phyloP scores from a whole-genome alignment of 139 green algal species.

The Volvox reticuliferus region DNA sequence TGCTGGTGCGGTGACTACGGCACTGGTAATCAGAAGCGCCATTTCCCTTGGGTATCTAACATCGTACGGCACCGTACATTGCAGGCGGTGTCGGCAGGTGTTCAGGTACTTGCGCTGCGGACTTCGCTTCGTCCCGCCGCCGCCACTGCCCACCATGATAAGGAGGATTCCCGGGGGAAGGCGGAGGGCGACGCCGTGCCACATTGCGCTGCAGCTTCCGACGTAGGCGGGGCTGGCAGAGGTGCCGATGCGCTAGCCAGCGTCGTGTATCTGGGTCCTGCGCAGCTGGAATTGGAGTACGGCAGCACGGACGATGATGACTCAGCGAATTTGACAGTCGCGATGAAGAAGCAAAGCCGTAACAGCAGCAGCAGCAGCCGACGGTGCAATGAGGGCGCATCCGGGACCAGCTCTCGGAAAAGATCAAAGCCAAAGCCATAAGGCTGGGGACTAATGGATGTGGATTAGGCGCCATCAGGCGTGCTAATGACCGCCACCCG shows the following conservation, averaged over 20 bases:
- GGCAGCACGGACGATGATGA: neutral
- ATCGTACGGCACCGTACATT: too few relatives aligned
- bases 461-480: too few relatives aligned
- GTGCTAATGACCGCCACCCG: too few relatives aligned
- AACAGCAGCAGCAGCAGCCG: too few relatives aligned
- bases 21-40: too few relatives aligned
- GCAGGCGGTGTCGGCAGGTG: conserved; percentile 54
- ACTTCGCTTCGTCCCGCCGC: conserved; percentile 9
- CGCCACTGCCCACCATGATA: neutral
- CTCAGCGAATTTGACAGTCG: neutral
- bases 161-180: neutral
- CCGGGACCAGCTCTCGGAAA: too few relatives aligned
- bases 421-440: too few relatives aligned
- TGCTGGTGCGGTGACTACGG: too few relatives aligned
- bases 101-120: conserved; percentile 59
- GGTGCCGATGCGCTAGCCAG: neutral
- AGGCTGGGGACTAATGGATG: too few relatives aligned
- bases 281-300: conserved; percentile 32
- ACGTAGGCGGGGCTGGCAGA: too few relatives aligned
- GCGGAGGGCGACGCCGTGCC: neutral
- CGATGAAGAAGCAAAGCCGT: neutral
- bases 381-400: too few relatives aligned
- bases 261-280: conserved; percentile 15
- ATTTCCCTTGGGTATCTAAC: too few relatives aligned
- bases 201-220: neutral